A percentile compares a stretch with the other conserved stretches of the same genome.
Evolutionary conservation across 257 asterid species (phyloP).

Genomic region (Solanum peruvianum): DNA sequence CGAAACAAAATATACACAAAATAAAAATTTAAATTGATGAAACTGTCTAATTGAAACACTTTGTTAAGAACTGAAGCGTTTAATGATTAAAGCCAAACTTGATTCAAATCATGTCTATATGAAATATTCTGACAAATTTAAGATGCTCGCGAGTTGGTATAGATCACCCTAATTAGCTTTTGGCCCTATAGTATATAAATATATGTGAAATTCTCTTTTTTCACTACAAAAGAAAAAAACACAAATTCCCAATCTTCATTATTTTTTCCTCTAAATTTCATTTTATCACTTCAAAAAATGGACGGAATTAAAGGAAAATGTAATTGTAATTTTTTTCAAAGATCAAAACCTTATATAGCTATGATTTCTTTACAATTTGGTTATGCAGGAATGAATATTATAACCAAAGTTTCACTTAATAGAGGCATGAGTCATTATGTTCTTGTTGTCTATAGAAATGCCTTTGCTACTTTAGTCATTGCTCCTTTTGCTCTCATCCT

Average conservation of each 20-base stretch:
- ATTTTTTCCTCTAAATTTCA: slow-evolving; percentile 40
- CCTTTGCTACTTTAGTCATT: slow-evolving; percentile 83
- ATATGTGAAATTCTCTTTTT: slow-evolving; percentile 6
- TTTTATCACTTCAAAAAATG: slow-evolving; percentile 21
- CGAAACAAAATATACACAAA: too few species aligned
- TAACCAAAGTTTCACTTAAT: slow-evolving; percentile 80
- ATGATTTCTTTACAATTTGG: slow-evolving; percentile 82
- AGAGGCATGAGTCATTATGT: slow-evolving; percentile 94
- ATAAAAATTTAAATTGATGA: too few species aligned
- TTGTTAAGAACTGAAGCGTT: too few species aligned
- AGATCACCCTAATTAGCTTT: background rate
- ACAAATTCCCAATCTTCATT: slow-evolving; percentile 16
- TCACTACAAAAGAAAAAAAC: slow-evolving; percentile 65
- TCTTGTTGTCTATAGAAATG: slow-evolving; percentile 84
- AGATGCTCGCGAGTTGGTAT: too few species aligned
- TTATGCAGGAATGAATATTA: slow-evolving; percentile 88
- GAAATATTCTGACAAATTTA: too few species aligned
- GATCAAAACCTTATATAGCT: slow-evolving; percentile 78
- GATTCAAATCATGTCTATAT: too few species aligned
- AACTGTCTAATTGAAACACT: too few species aligned
- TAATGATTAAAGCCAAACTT: too few species aligned
- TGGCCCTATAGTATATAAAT: slow-evolving; percentile 31
- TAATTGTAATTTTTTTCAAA: slow-evolving; percentile 27
- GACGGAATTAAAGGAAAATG: slow-evolving; percentile 32
- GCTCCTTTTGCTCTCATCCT: slow-evolving; percentile 80